Base-by-base conservation (phyloP, 2,329 filamentous ascomycete genomes). In the Epicoccum sorghinum region DNA sequence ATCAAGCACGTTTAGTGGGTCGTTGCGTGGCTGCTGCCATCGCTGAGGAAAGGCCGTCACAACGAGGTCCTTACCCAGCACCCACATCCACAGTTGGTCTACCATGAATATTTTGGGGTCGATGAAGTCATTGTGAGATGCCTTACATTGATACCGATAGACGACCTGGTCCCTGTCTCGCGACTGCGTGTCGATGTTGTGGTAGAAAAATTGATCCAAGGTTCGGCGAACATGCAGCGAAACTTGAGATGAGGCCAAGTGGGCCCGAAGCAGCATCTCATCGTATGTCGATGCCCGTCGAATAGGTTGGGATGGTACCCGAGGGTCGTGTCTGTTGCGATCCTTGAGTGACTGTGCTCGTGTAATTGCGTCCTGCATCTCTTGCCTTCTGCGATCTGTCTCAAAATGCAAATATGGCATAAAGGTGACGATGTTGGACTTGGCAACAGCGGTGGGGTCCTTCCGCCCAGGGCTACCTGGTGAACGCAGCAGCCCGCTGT, bases 371-470 rank as follows among this genome's bases (percentile, higher is more conserved):
- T 80, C 73, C 48, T 82, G 82, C 85, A 88, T 86, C 60, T 80
- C 79, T 46, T 76, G 74, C 8, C 83, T 77, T 13, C 79, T 74
- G 42, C 79, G 75, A 41, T 86, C 79, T 0, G 84, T 86, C 63
- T 88, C 86, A 45, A 86, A 88, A 64, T 88, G 85, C 3, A 88
- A 72, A 61, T 86, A 88, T 0, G 86, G 86, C 83, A 88, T 86
- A 73, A 86, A 82, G 55, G 80, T 58, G 67, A 74, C 70, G 53
- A 79, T 60, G 63, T 77, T 72, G 45, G 67, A 59, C 57, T 72
- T 66, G 25, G 70, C 55, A 45, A 67, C 52, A 51, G 72, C 23
- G 50, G 65, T 67, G 3, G 67, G 70, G 33, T 73, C 70, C 47
- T 68, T 70, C 4, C 70, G 60, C n/a, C 72, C 71, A 7, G 69